These are phyloP conservation scores for Colletotrichum camelliae DNA, from an alignment of 2,329 filamentous ascomycete genomes.

Conservation along the genomic window DNA sequence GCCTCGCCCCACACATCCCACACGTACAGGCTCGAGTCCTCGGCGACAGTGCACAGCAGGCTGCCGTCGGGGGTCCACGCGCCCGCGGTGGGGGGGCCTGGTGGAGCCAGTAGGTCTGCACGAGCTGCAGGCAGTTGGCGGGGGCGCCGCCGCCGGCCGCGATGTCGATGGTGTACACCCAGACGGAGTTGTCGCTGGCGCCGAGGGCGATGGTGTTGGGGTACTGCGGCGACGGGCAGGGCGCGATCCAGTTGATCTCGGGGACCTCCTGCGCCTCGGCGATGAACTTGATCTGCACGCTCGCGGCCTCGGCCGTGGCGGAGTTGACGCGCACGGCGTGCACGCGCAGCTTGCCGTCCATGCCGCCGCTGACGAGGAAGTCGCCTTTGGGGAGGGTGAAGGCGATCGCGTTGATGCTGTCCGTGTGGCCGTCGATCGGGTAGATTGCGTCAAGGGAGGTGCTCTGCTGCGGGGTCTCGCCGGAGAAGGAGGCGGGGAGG, in stretches of 20 bases:
- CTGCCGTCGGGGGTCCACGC: conserved; percentile 89
- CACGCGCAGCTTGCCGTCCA: conserved; percentile 82
- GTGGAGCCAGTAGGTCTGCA: conserved; percentile 93
- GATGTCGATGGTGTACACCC: conserved; percentile 89
- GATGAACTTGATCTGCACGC: conserved; percentile 61
- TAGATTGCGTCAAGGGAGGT: conserved; percentile 69
- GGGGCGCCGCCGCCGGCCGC: conserved; percentile 61
- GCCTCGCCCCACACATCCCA: conserved; percentile 90
- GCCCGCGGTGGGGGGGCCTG: conserved; percentile 84
- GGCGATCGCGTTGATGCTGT: conserved; percentile 85
- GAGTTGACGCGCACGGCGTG: conserved; percentile 61
- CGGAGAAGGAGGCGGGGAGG: conserved; percentile 75
- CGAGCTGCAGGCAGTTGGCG: conserved; percentile 66
- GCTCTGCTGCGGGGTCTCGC: conserved; percentile 54
- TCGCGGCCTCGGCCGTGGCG: conserved; percentile 45
- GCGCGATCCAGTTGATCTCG: conserved; percentile 88
- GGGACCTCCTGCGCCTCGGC: conserved; percentile 88
- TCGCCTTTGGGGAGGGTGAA: conserved; percentile 87
- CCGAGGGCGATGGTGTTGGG: conserved; percentile 87
- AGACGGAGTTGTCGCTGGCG: conserved; percentile 89
- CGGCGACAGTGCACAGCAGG: conserved; percentile 85
- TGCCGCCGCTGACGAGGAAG: conserved; percentile 82
- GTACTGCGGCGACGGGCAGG: conserved; percentile 74
- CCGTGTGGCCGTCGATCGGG: conserved; percentile 86
- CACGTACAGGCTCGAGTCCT: conserved; percentile 88